Conservation (phyloP, 2,329 filamentous ascomycete species). For the Cladophialophora chaetospira region DNA sequence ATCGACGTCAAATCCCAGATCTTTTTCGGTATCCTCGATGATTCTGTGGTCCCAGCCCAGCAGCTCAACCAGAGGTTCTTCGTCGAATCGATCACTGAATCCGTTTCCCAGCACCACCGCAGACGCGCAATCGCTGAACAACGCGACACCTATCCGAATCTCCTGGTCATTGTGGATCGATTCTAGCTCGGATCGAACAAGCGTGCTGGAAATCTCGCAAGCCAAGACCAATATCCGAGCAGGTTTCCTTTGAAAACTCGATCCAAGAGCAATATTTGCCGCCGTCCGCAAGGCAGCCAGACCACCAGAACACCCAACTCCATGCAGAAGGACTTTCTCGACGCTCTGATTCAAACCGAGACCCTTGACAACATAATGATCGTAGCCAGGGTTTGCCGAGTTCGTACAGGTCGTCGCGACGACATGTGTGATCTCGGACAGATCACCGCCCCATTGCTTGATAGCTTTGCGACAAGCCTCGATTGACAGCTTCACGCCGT, state of each 20-base stretch:
- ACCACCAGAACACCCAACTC: slow-evolving; percentile 67
- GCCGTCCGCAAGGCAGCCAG: slow-evolving; percentile 64
- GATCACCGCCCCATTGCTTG: slow-evolving; percentile 36
- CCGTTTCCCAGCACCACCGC: slow-evolving; percentile 66
- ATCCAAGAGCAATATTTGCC: slow-evolving; percentile 66
- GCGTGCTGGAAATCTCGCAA: slow-evolving; percentile 44
- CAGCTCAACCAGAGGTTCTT: slow-evolving; percentile 56
- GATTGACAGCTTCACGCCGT: slow-evolving; percentile 38
- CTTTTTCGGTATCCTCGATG: slow-evolving; percentile 62
- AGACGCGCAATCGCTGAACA: slow-evolving; percentile 73
- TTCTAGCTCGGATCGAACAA: slow-evolving; percentile 67
- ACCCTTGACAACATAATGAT: slow-evolving; percentile 63
- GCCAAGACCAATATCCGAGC: slow-evolving; percentile 68
- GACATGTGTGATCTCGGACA: slow-evolving; percentile 60
- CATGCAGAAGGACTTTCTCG: slow-evolving; percentile 67
- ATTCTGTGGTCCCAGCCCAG: slow-evolving; percentile 67
- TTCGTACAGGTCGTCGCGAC: slow-evolving; percentile 70
- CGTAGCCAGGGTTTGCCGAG: slow-evolving; percentile 69
- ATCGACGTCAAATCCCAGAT: slow-evolving; percentile 68
- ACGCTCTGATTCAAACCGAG: slow-evolving; percentile 60
- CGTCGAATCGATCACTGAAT: slow-evolving; percentile 41
- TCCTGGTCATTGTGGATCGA: slow-evolving; percentile 61
- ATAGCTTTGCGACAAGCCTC: slow-evolving; percentile 37
- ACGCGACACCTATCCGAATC: slow-evolving; percentile 64
- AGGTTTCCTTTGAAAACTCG: slow-evolving; percentile 59